Conservation (phyloP, 192 early-diverging fungal species). For the Pilaira anomala region DNA sequence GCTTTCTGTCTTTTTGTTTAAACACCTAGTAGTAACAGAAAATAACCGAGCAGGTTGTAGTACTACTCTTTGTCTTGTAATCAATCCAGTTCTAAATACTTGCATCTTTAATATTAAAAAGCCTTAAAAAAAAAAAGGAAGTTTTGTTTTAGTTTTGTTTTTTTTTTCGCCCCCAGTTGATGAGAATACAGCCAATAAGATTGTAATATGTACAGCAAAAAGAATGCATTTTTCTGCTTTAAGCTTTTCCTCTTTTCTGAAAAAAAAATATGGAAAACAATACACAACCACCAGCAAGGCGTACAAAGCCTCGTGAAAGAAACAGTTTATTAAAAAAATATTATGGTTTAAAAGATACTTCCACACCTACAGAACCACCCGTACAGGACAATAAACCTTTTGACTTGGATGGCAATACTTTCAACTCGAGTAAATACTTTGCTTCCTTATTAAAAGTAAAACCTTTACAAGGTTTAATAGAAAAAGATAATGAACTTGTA, state of each 20-base stretch:
- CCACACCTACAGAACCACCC: constrained; percentile 9
- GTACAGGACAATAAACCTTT: neutral
- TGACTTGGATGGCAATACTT: constrained; percentile 58
- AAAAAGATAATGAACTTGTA: constrained; percentile 72
- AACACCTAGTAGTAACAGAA: no score
- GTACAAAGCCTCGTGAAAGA: constrained; percentile 12
- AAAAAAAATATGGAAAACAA: neutral
- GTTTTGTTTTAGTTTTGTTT: no score
- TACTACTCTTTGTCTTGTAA: no score
- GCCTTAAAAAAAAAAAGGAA: no score
- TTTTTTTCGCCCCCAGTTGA: no score
- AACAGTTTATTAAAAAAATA: constrained; percentile 55
- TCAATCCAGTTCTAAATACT: no score
- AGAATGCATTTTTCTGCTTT: neutral
- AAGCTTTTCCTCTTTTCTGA: neutral
- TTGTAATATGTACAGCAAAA: neutral
- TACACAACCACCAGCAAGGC: constrained; percentile 8
- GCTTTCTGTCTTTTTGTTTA: neutral
- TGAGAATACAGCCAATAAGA: no score
- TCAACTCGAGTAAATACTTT: constrained; percentile 77
- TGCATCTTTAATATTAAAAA: no score
- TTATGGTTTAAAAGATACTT: constrained; percentile 39
- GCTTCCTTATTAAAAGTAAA: constrained; percentile 70
- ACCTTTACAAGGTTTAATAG: constrained; percentile 64
- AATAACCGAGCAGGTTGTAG: no score